These are phyloP conservation scores for Botryosphaeria dothidea DNA, from an alignment of 2,329 filamentous ascomycete genomes.

Conservation along the genomic window DNA sequence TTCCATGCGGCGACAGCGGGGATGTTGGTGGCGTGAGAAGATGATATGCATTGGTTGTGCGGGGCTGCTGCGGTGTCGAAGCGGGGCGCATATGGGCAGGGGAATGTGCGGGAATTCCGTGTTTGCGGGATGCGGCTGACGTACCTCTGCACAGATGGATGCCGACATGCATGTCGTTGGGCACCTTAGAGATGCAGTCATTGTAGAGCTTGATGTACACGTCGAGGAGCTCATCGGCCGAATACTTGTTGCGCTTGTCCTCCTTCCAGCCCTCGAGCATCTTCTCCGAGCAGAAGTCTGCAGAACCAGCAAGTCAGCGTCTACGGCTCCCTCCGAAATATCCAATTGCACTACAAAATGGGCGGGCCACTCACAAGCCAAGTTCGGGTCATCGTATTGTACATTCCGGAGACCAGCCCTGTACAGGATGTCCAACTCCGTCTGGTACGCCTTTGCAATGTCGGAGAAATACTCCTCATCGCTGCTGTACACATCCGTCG, in stretches of 20 bases:
- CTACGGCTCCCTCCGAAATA: background rate
- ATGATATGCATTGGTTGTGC: background rate
- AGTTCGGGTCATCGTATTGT: constrained; percentile 46
- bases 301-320: background rate
- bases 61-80: background rate
- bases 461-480: constrained; percentile 47
- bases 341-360: too few relatives aligned
- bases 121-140: background rate
- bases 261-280: constrained; percentile 43
- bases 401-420: constrained; percentile 45
- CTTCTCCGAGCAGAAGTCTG: constrained; percentile 36
- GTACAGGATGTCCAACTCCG: constrained; percentile 46
- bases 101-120: background rate
- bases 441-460: constrained; percentile 44
- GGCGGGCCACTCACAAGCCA: constrained; percentile 35
- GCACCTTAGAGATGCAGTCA: constrained; percentile 61
- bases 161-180: constrained; percentile 70
- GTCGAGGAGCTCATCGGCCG: constrained; percentile 67
- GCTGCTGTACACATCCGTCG: constrained; percentile 41
- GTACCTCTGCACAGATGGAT: constrained; percentile 65
- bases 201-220: constrained; percentile 76
- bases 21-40: background rate
- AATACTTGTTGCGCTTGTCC: constrained; percentile 65
- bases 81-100: constrained; percentile 30
- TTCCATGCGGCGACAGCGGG: constrained; percentile 21